Evolutionary conservation across 768 basidiomycete species (phyloP).

Genomic region (Leucogyrophana mollusca): DNA sequence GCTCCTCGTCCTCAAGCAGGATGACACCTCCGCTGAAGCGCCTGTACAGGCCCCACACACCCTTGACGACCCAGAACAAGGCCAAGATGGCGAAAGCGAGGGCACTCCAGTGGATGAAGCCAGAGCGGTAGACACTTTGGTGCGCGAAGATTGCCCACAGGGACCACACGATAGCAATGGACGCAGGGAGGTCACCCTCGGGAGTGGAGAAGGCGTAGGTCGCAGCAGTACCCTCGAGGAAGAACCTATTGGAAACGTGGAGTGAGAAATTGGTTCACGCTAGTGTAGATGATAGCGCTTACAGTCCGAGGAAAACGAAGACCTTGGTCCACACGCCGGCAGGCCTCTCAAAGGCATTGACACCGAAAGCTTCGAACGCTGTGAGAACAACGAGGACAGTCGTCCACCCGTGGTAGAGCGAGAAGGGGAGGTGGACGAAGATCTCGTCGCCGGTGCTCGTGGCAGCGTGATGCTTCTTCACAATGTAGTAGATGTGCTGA

Average conservation of each 20-base stretch:
- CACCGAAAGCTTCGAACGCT: slow-evolving; percentile 88
- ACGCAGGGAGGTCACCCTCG: slow-evolving; percentile 91
- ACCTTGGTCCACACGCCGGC: slow-evolving; percentile 92
- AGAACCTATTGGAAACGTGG: slow-evolving; percentile 52
- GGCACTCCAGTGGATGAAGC: slow-evolving; percentile 89
- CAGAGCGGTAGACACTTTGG: slow-evolving; percentile 47
- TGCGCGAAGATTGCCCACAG: slow-evolving; percentile 90
- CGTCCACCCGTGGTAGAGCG: slow-evolving; percentile 92
- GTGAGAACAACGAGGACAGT: slow-evolving; percentile 81
- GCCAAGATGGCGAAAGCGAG: slow-evolving; percentile 84
- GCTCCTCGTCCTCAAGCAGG: slow-evolving; percentile 81
- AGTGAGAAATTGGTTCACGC: neutral
- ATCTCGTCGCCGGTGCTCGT: slow-evolving; percentile 72
- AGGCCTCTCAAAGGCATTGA: slow-evolving; percentile 57
- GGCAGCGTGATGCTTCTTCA: slow-evolving; percentile 81
- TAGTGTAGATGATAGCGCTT: slow-evolving; percentile 28
- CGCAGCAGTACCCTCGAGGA: slow-evolving; percentile 90
- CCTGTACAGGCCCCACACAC: slow-evolving; percentile 53
- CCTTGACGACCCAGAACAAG: slow-evolving; percentile 82
- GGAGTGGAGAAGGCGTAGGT: slow-evolving; percentile 90
- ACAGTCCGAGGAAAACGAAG: slow-evolving; percentile 91
- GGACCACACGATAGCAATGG: slow-evolving; percentile 90
- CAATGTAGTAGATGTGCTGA: slow-evolving; percentile 89
- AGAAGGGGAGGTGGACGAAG: slow-evolving; percentile 95
- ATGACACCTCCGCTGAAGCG: slow-evolving; percentile 49